phyloP scores from a whole-genome alignment of 75 land plant genomes.

The Sequoiadendron giganteum region DNA sequence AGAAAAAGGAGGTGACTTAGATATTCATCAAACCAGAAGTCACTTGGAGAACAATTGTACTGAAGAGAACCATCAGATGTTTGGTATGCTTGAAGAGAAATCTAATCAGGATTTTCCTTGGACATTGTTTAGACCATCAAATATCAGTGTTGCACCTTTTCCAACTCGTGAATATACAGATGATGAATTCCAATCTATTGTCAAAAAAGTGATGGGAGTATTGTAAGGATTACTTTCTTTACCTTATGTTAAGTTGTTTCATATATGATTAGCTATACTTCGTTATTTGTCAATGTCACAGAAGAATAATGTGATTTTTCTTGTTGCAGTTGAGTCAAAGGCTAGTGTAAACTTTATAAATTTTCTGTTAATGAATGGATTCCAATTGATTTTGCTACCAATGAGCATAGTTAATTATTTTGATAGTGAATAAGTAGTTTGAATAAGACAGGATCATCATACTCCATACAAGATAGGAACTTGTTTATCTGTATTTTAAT shows the following conservation, averaged over 20 bases:
- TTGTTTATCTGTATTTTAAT: conserved; percentile 6
- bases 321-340: not conserved
- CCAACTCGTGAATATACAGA: conserved; percentile 83
- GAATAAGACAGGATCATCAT: not conserved
- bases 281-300: not conserved
- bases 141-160: conserved; percentile 66
- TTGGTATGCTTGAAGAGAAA: not conserved
- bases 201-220: conserved; percentile 72
- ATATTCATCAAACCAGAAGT: not conserved
- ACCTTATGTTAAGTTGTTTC: not conserved
- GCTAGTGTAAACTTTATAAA: not conserved
- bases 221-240: conserved; percentile 41
- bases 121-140: conserved; percentile 50
- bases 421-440: not conserved
- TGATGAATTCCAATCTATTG: conserved; percentile 78
- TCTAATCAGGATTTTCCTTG: conserved; percentile 18
- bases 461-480: not conserved
- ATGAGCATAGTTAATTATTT: not conserved
- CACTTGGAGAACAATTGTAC: not conserved
- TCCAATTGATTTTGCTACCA: not conserved
- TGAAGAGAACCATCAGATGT: not conserved
- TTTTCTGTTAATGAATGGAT: not conserved
- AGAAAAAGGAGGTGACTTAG: not conserved
- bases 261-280: not conserved
- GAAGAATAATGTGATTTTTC: not conserved